Conservation (phyloP, 257 asterid species). For the Petunia secreta region DNA sequence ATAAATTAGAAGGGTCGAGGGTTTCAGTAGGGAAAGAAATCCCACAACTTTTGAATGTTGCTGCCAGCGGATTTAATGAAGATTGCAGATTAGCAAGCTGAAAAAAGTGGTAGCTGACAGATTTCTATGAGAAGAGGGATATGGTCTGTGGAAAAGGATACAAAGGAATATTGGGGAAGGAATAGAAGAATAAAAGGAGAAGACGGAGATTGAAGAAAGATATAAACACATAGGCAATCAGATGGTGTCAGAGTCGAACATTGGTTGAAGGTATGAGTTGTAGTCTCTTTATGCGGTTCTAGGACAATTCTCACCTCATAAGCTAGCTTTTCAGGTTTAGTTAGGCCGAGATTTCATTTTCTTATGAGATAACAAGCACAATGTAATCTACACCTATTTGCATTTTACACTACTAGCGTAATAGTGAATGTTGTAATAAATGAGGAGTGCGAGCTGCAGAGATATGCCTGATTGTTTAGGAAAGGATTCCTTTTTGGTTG, state of each 20-base stretch:
- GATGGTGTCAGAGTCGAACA: background rate
- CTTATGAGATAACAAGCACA: background rate
- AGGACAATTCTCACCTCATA: background rate
- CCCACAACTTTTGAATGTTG: background rate
- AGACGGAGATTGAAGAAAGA: background rate
- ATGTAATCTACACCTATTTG: background rate
- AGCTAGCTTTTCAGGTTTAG: background rate
- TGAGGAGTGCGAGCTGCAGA: background rate
- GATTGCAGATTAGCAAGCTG: conserved; percentile 1
- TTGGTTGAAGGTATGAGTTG: background rate
- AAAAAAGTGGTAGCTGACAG: background rate
- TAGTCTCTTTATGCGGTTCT: background rate
- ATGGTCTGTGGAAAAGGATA: background rate
- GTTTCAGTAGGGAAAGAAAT: background rate
- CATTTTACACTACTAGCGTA: background rate
- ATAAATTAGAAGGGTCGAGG: conserved; percentile 1
- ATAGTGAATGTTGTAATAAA: background rate
- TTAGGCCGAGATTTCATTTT: background rate
- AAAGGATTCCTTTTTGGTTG: background rate
- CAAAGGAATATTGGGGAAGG: conserved; percentile 1
- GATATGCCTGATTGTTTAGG: background rate
- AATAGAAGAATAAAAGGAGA: background rate
- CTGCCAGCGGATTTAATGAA: background rate
- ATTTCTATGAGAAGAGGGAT: background rate
- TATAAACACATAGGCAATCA: background rate